Evolutionary conservation across 805 yeast genomes (phyloP).

Genomic region (Pichia kluyveri): DNA sequence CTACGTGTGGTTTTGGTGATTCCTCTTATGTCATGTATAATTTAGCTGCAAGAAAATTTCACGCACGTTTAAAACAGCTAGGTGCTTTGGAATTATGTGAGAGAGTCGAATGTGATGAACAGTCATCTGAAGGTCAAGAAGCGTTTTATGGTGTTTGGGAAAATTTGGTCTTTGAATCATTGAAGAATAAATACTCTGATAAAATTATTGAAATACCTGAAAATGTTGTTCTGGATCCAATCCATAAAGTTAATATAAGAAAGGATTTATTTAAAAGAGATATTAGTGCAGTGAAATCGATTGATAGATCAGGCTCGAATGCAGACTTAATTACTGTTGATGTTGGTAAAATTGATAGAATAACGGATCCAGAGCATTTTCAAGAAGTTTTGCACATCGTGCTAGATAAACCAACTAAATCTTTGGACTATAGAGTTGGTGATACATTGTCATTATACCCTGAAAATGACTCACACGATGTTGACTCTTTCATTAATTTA

Average conservation of each 20-base stretch:
- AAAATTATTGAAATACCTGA: constrained; percentile 5
- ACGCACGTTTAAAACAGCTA: constrained; percentile 65
- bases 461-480: constrained; percentile 53
- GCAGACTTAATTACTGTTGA: constrained; percentile 29
- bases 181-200: constrained; percentile 7
- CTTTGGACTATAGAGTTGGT: constrained; percentile 53
- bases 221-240: constrained; percentile 1
- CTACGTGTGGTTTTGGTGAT: constrained; percentile 89
- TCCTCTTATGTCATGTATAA: constrained; percentile 85
- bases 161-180: constrained; percentile 28
- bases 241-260: neutral
- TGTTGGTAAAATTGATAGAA: constrained; percentile 42
- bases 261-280: constrained; percentile 13
- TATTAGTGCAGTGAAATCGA: neutral
- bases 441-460: constrained; percentile 78
- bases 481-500: constrained; percentile 50
- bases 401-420: constrained; percentile 26
- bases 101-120: constrained; percentile 87
- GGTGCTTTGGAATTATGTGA: constrained; percentile 69
- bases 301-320: neutral
- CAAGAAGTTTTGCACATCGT: constrained; percentile 76
- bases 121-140: constrained; percentile 67
- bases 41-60: constrained; percentile 78
- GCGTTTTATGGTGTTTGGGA: constrained; percentile 74
- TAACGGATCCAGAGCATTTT: constrained; percentile 68